These are phyloP conservation scores for Candida hispaniensis DNA, from an alignment of 805 yeast species.

Conservation along the genomic window DNA sequence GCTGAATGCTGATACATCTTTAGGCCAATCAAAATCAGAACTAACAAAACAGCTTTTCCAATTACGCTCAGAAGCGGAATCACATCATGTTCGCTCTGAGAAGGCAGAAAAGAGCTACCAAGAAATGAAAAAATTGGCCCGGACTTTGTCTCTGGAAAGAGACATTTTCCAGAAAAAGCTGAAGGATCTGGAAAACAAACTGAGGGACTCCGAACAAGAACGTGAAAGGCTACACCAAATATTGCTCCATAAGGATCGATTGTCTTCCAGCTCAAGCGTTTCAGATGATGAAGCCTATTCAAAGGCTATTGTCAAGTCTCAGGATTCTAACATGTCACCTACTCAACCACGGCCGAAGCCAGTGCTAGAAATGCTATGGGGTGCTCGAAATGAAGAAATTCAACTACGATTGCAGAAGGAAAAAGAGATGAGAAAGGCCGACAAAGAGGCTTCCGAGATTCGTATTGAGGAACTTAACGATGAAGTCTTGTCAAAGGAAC, in stretches of 20 bases:
- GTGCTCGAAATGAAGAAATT: constrained; percentile 12
- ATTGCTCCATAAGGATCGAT: too few relatives aligned
- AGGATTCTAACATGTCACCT: constrained; percentile 3
- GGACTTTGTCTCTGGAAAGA: constrained; percentile 9
- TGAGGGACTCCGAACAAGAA: too few relatives aligned
- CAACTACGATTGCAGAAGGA: constrained; percentile 12
- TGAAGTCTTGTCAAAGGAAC: too few relatives aligned
- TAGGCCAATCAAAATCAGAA: constrained; percentile 14
- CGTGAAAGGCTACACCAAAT: too few relatives aligned
- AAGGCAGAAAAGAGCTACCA: constrained; percentile 15
- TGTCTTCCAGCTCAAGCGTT: too few relatives aligned
- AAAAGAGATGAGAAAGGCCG: constrained; percentile 12
- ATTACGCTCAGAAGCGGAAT: constrained; percentile 11
- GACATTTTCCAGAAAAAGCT: constrained; percentile 14
- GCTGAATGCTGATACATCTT: too few relatives aligned
- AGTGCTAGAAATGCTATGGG: constrained; percentile 11
- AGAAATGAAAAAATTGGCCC: constrained; percentile 8
- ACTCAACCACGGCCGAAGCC: too few relatives aligned
- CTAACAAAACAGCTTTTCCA: constrained; percentile 14
- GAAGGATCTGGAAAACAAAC: neutral
- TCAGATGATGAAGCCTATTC: too few relatives aligned
- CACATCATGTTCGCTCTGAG: constrained; percentile 7
- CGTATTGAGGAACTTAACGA: constrained; percentile 13
- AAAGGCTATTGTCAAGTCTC: too few relatives aligned
- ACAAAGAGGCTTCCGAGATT: constrained; percentile 12